Base-by-base conservation (phyloP, 176 grass and related monocot genomes). In the Zea luxurians region DNA sequence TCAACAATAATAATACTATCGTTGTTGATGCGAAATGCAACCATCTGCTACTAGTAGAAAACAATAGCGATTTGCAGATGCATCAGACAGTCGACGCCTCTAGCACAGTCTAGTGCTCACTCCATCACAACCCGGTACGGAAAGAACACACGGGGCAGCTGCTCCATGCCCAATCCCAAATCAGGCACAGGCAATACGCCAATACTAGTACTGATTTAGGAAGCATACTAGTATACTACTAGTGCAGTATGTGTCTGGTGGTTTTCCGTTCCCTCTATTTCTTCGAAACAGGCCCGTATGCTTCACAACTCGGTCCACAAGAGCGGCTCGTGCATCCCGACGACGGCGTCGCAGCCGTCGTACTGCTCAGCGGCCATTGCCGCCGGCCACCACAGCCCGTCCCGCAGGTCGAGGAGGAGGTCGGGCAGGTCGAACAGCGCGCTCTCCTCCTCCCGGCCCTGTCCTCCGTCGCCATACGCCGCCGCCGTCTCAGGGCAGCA, bases 351-450 rank as follows among this genome's bases (percentile, higher is more conserved):
- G n/a, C 66, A 67, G 13, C 80, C 87, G 72, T 89, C 82, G 72
- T 81, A 73, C 42, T 89, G 82, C 78, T 89, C 87, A 11, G 43
- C 82, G 10, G 72, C 77, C 59, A 76, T 43, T n/a, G 82, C 82
- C 52, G 50, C 50, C 47, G 21, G 71, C 71, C 77, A 89, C 78
- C 68, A 81, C 27, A 89, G 82, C 42, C 87, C 87, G 48, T 89
- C 87, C 66, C 87, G 76, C 44, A 89, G 82, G 82, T 89, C 87
- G 0, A 89, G 87, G 7, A 89, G 82, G 37, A 89, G 77, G 82
- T 89, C 87, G 5, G 78, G 87, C 11, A 89, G 77, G 82, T 89
- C 87, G 87, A 89, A 89, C 72, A 40, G 38, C 38, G 38, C 1
- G 38, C 3, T 40, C 38, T 40, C 38, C 2, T 40, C 3, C 38